These are phyloP conservation scores for Tolypocladium sp. DNA, from an alignment of 2,329 filamentous ascomycete genomes.

Conservation along the genomic window DNA sequence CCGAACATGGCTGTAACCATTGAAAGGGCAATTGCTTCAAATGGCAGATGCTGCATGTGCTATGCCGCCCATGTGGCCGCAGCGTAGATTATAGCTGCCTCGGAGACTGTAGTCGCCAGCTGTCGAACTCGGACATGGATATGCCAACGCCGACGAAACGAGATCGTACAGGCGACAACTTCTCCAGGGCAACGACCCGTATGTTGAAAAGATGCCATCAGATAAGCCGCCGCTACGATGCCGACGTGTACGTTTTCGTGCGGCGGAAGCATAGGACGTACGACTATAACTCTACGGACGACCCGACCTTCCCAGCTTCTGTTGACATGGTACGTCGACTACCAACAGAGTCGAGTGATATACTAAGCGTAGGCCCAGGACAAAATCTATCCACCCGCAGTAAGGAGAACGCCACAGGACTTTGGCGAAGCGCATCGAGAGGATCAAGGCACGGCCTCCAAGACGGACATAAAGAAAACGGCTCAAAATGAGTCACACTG, in stretches of 20 bases:
- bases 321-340: background rate
- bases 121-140: background rate
- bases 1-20: too few relatives aligned
- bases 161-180: background rate
- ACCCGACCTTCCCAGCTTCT: background rate
- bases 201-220: background rate
- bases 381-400: background rate
- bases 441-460: too few relatives aligned
- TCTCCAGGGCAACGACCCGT: background rate
- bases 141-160: background rate
- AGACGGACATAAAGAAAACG: too few relatives aligned
- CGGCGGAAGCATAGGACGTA: background rate
- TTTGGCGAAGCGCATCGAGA: background rate
- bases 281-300: background rate
- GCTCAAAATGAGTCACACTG: too few relatives aligned
- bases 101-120: too few relatives aligned
- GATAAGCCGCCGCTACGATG: background rate
- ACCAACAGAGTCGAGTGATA: background rate
- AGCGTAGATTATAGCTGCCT: too few relatives aligned
- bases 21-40: too few relatives aligned
- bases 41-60: too few relatives aligned
- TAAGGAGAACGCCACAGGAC: background rate
- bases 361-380: background rate
- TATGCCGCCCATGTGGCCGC: too few relatives aligned
- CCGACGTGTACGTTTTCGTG: background rate